A percentile compares a stretch with the other conserved stretches of the same genome.
phyloP scores from a whole-genome alignment of 2,329 filamentous ascomycete species.

The Diaporthe capsici region DNA sequence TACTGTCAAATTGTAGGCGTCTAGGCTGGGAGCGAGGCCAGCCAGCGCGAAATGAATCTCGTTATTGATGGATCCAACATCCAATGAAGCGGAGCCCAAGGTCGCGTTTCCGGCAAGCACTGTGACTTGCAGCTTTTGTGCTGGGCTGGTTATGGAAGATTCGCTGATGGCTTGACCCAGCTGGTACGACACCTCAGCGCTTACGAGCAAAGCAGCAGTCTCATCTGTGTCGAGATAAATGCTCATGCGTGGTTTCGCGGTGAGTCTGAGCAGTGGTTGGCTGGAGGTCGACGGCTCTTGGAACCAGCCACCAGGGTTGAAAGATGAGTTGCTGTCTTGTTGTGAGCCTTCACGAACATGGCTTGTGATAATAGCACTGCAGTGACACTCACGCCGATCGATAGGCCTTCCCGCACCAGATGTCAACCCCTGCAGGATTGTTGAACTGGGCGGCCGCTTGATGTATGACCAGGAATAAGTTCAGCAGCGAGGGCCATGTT shows the following conservation, averaged over 20 bases:
- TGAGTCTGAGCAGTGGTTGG: conserved; percentile 57
- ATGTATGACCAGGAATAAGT: background rate
- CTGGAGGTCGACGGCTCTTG: conserved; percentile 53
- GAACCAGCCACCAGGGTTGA: conserved; percentile 63
- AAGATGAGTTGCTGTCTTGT: conserved; percentile 56
- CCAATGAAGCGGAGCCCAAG: conserved; percentile 36
- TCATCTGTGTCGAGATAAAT: conserved; percentile 61
- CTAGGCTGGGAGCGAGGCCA: conserved; percentile 35
- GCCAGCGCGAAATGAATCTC: conserved; percentile 40
- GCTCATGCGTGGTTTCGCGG: conserved; percentile 61
- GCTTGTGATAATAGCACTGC: background rate
- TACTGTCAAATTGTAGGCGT: conserved; percentile 40
- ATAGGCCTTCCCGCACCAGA: conserved; percentile 42
- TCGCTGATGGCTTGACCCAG: conserved; percentile 52
- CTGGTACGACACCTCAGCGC: conserved; percentile 56
- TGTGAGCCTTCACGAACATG: background rate
- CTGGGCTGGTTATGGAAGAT: conserved; percentile 17
- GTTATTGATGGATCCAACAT: conserved; percentile 39
- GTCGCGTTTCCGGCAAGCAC: conserved; percentile 21
- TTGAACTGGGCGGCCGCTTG: conserved; percentile 37
- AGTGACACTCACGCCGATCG: conserved; percentile 24
- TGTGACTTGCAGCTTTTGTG: conserved; percentile 34
- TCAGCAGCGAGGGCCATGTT: conserved; percentile 26
- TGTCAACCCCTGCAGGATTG: conserved; percentile 41
- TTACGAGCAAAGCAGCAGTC: conserved; percentile 56